Conservation (phyloP, 768 basidiomycete species). For the Pholiota molesta region DNA sequence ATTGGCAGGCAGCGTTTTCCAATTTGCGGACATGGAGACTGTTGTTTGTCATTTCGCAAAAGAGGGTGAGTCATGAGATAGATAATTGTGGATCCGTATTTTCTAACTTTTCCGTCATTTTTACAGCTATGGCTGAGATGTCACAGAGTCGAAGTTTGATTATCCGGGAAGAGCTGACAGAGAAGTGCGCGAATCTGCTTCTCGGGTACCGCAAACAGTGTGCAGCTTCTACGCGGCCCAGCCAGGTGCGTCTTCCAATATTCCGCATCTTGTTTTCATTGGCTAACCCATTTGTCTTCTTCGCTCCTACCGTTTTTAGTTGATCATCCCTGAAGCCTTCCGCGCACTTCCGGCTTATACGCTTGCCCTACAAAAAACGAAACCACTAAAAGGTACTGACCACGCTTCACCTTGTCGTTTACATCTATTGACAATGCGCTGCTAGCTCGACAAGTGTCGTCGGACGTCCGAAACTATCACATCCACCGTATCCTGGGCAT, state of each 20-base stretch:
- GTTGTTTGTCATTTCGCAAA: conserved; percentile 74
- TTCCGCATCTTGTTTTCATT: background rate
- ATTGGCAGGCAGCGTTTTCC: conserved; percentile 90
- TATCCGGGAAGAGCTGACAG: conserved; percentile 86
- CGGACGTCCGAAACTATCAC: conserved; percentile 92
- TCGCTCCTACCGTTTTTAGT: conserved; percentile 41
- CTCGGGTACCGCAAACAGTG: conserved; percentile 90
- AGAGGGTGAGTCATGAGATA: conserved; percentile 55
- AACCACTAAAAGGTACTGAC: conserved; percentile 84
- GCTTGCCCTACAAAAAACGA: conserved; percentile 83
- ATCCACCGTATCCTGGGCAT: conserved; percentile 76
- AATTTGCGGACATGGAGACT: conserved; percentile 89
- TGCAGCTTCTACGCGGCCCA: conserved; percentile 72
- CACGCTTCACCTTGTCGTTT: background rate
- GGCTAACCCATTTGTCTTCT: background rate
- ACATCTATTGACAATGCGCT: background rate
- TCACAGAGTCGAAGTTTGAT: conserved; percentile 60
- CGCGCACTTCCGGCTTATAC: conserved; percentile 82
- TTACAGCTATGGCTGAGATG: conserved; percentile 72
- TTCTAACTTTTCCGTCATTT: background rate
- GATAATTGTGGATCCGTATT: background rate
- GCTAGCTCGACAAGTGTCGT: conserved; percentile 80
- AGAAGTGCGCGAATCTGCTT: conserved; percentile 79
- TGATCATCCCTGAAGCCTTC: conserved; percentile 95
- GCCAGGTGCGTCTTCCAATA: conserved; percentile 69